A percentile compares a stretch with the other conserved stretches of the same genome.
Evolutionary conservation across 345 rosid species (phyloP).

Genomic region (Dovyalis caffra): DNA sequence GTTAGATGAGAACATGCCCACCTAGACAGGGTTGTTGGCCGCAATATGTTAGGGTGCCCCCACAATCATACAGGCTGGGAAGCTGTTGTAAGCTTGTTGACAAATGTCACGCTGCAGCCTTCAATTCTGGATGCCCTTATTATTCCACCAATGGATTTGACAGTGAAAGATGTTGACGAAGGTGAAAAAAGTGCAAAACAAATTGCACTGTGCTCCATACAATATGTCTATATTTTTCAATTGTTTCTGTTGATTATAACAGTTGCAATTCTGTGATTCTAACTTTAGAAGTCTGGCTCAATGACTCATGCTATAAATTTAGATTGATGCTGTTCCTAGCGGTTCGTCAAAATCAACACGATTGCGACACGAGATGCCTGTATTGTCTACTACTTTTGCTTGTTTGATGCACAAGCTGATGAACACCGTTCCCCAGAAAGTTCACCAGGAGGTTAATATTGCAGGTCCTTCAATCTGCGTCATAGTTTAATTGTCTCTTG

Average conservation of each 20-base stretch:
- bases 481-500: background rate
- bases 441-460: background rate
- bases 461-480: background rate
- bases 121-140: background rate
- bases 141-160: background rate
- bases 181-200: background rate
- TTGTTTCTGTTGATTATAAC: background rate
- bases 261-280: background rate
- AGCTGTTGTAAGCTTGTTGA: conserved; percentile 28
- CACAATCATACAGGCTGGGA: conserved; percentile 19
- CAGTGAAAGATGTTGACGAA: background rate
- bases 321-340: no score
- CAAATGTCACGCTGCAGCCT: conserved; percentile 21
- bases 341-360: no score
- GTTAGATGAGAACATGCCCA: conserved; percentile 14
- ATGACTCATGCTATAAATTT: no score
- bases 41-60: conserved; percentile 16
- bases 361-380: no score
- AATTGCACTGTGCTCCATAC: background rate
- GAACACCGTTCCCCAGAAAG: no score
- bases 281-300: no score
- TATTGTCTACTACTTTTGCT: no score
- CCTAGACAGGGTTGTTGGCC: conserved; percentile 13
- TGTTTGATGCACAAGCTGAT: no score
- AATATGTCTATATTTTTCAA: background rate